Evolutionary conservation across 495 filamentous ascomycete species (phyloP).

Genomic region (Staphylotrichum tortipilum): DNA sequence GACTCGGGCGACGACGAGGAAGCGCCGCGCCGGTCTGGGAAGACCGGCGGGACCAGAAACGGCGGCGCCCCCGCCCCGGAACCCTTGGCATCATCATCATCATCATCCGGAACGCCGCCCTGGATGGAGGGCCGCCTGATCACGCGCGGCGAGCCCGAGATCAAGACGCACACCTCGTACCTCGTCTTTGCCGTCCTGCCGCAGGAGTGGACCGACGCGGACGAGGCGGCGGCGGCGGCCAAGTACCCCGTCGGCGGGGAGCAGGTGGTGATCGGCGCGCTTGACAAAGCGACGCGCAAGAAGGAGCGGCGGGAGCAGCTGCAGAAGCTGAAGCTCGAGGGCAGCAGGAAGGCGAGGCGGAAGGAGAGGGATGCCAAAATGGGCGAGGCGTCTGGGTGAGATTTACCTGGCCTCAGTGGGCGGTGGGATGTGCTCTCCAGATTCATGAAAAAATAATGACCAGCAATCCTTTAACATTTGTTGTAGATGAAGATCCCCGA

Average conservation of each 20-base stretch:
- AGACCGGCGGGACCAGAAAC: conserved; percentile 18
- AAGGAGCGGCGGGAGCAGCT: conserved; percentile 39
- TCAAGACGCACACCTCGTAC: conserved; percentile 93
- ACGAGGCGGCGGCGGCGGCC: conserved; percentile 60
- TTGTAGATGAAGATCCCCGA: no score
- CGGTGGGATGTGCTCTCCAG: no score
- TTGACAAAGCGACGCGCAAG: conserved; percentile 44
- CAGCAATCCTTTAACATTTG: no score
- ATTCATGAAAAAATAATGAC: no score
- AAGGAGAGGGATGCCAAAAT: conserved; percentile 23
- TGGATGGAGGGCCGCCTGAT: conserved; percentile 62
- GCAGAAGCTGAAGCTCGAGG: conserved; percentile 18
- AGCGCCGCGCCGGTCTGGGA: conserved; percentile 2
- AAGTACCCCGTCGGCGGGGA: conserved; percentile 49
- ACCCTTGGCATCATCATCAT: no score
- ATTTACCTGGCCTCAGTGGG: no score
- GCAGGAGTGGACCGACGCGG: conserved; percentile 69
- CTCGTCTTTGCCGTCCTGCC: conserved; percentile 89
- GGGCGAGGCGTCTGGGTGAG: conserved; percentile 5
- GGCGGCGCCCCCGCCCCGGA: no score
- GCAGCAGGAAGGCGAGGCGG: conserved; percentile 20
- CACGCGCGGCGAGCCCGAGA: conserved; percentile 72
- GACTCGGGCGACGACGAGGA: conserved; percentile 16
- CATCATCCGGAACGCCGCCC: conserved; percentile 6
- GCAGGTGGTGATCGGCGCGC: conserved; percentile 39